A percentile compares a stretch with the other conserved stretches of the same genome.
phyloP scores from a whole-genome alignment of 2,329 filamentous ascomycete species.

The Phialophora verrucosa region DNA sequence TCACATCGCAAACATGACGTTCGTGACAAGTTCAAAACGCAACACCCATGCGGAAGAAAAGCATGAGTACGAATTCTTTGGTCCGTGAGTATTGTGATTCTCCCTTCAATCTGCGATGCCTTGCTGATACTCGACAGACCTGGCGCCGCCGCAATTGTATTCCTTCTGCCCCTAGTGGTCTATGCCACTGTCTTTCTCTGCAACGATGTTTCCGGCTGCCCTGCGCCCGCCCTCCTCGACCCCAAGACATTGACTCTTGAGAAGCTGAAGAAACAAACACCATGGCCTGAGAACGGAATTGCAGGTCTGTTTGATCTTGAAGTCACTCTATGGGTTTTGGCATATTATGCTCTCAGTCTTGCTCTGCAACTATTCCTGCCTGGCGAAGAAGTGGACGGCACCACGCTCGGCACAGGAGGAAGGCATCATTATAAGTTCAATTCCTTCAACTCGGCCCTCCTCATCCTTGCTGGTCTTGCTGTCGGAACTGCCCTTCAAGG shows the following conservation, averaged over 20 bases:
- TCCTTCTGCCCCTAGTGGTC: constrained; percentile 77
- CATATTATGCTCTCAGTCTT: constrained; percentile 78
- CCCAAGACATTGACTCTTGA: constrained; percentile 74
- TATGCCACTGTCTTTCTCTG: constrained; percentile 84
- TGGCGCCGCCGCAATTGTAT: constrained; percentile 77
- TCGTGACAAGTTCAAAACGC: constrained; percentile 15
- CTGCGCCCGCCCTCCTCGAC: constrained; percentile 77
- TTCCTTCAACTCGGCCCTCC: constrained; percentile 74
- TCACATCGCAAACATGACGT: constrained; percentile 19
- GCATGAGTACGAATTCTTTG: constrained; percentile 55
- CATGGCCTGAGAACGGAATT: constrained; percentile 77
- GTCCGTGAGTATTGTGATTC: constrained; percentile 49
- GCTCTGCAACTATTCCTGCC: constrained; percentile 78
- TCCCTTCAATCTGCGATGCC: not conserved
- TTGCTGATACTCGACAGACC: constrained; percentile 57
- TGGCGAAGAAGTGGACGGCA: constrained; percentile 72
- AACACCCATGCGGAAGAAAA: constrained; percentile 40
- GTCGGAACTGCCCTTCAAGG: constrained; percentile 79
- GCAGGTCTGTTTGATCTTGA: constrained; percentile 72
- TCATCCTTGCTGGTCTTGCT: constrained; percentile 72
- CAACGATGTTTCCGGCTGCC: constrained; percentile 92
- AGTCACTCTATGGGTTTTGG: constrained; percentile 71
- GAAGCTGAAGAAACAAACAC: constrained; percentile 77
- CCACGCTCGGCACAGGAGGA: constrained; percentile 71
- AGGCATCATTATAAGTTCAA: constrained; percentile 83